These are phyloP conservation scores for Pythium scleroteichum DNA, from an alignment of 352 stramenopile genomes.

Conservation along the genomic window DNA sequence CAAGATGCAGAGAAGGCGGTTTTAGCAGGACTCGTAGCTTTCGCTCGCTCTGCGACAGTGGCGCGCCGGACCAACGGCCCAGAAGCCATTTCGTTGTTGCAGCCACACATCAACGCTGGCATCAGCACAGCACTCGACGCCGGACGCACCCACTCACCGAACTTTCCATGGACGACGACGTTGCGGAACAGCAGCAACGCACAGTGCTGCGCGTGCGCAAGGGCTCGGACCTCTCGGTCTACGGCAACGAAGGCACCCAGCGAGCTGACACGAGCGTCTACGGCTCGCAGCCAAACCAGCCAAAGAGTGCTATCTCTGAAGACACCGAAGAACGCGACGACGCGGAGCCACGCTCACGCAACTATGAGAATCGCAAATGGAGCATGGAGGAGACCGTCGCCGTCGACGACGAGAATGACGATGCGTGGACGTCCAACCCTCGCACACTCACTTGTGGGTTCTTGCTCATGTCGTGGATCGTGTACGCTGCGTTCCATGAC, in stretches of 20 bases:
- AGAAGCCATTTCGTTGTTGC: not conserved
- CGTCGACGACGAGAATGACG: constrained; percentile 72
- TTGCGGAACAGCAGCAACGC: constrained; percentile 41
- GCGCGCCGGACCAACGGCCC: constrained; percentile 3
- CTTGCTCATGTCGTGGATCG: constrained; percentile 80
- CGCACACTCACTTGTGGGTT: constrained; percentile 82
- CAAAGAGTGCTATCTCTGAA: constrained; percentile 4
- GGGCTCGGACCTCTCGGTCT: constrained; percentile 60
- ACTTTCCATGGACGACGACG: constrained; percentile 23
- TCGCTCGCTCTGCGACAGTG: constrained; percentile 15
- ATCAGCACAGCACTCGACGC: not conserved
- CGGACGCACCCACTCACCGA: not conserved
- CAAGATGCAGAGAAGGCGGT: not conserved
- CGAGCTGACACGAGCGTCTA: constrained; percentile 9
- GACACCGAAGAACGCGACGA: constrained; percentile 5
- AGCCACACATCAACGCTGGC: not conserved
- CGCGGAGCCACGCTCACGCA: constrained; percentile 27
- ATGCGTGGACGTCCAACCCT: constrained; percentile 82
- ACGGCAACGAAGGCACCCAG: constrained; percentile 39
- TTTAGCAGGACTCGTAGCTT: constrained; percentile 16
- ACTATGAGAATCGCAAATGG: constrained; percentile 86
- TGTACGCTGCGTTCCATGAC: constrained; percentile 85
- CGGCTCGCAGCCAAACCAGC: constrained; percentile 1
- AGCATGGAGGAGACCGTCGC: constrained; percentile 81
- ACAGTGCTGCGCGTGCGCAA: constrained; percentile 55